These are phyloP conservation scores for Dactylis glomerata DNA, from an alignment of 176 grass and related monocot genomes.

Conservation along the genomic window DNA sequence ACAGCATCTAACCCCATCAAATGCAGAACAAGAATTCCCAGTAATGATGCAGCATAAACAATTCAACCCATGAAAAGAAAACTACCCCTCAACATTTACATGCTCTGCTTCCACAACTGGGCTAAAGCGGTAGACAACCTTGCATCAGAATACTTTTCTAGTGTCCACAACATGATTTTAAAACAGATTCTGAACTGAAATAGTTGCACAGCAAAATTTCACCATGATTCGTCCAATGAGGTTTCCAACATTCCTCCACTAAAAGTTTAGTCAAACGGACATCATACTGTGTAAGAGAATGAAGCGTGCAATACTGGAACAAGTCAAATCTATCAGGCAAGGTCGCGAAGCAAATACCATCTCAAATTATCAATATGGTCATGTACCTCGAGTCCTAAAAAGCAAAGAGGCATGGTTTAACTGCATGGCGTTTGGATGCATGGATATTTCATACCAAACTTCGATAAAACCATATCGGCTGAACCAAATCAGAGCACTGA, in stretches of 20 bases:
- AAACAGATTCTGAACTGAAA: slow-evolving; percentile 3
- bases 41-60: not conserved
- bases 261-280: not conserved
- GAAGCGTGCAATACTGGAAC: not conserved
- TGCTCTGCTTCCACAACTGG: not conserved
- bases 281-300: not conserved
- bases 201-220: not conserved
- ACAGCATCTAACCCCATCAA: not conserved
- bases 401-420: not conserved
- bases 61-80: not conserved
- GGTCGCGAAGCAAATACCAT: not conserved
- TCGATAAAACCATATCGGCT: not conserved
- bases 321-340: not conserved
- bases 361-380: not conserved
- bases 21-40: not conserved
- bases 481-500: not conserved
- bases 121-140: not conserved
- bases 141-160: not conserved
- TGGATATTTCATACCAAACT: not conserved
- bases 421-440: not conserved
- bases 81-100: not conserved
- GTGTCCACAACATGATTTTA: not conserved
- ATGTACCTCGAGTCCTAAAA: not conserved
- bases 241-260: not conserved
- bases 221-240: not conserved